A percentile compares a stretch with the other conserved stretches of the same genome.
Conservation (phyloP, 1,139 yeast species). For the Zygotorulaspora mrakii region DNA sequence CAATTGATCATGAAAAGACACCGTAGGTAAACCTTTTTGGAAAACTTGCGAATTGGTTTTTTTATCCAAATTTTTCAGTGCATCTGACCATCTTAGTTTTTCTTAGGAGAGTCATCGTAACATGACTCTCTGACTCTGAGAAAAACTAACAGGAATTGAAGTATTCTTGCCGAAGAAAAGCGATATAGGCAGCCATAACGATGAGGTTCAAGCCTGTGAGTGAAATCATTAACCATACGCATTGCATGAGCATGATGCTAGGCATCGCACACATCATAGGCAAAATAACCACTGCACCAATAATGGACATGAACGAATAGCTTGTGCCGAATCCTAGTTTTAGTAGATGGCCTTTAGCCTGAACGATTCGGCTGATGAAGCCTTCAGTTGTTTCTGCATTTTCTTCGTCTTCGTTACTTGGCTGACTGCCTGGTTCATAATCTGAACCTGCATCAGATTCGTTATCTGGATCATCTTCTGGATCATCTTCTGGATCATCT, state of each 20-base stretch:
- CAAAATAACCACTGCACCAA: not conserved
- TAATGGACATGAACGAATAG: not conserved
- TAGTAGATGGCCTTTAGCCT: not conserved
- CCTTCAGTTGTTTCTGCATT: not conserved
- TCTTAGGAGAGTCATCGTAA: constrained; percentile 6
- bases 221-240: constrained; percentile 1
- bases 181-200: constrained; percentile 2
- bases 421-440: too few species aligned
- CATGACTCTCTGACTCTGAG: constrained; percentile 8
- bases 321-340: not conserved
- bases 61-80: too few species aligned
- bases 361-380: not conserved
- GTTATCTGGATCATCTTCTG: too few species aligned
- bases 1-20: not conserved
- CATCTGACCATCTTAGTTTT: too few species aligned
- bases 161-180: not conserved
- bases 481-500: too few species aligned
- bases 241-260: not conserved
- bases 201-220: constrained; percentile 5
- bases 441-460: too few species aligned
- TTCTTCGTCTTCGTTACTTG: too few species aligned
- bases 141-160: not conserved
- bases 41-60: too few species aligned
- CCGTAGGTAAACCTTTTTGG: too few species aligned
- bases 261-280: constrained; percentile 2